Base-by-base conservation (phyloP, 169 alveolate species). In the Plasmodium relictum region DNA sequence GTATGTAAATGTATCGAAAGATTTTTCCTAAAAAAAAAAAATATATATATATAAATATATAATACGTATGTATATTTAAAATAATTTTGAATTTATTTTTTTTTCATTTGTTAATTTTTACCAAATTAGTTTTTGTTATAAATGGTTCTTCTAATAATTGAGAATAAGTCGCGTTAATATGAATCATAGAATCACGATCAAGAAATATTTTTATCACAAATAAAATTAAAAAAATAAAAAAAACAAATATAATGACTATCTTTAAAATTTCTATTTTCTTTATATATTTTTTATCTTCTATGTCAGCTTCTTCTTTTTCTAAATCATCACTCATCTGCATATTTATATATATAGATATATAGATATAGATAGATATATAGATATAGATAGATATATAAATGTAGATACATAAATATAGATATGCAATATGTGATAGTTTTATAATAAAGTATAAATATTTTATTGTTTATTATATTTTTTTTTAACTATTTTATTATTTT, bases 151-250 rank as follows among this genome's bases (percentile, higher is more conserved):
- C 31, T 48, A 66, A 50, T 37, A 66, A 50, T 6, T 16, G 58
- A 9, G 58, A 6, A 20, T 41, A 80, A 22, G 66, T 54, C 58
- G 42, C 59, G 22, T 65, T 61, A 66, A 80, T 56, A 42, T 80
- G 69, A 14, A 41, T 10, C 18, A 50, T 2, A 16, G 58, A 12
- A 16, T 69, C 68, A 39, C 26, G 56, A 16, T 68, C 90, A 9
- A 80, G 26, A 52, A 66, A 50, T 68, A 80, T 80, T 39, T 80
- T 80, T 12, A 65, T 24, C 39, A 80, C 39, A 39, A 80, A 80
- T 10, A 80, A 50, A 24, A 66, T 68, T 3, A 80, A 66, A 80
- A 80, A 68, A 18, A 80, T 37, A 7, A 52, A 66, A 54, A 80
- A 80, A 10, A 66, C 6, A 24, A 41, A 52, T 41, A 80, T 52